These are phyloP conservation scores for Lagerstroemia speciosa DNA, from an alignment of 345 rosid genomes.

Conservation along the genomic window DNA sequence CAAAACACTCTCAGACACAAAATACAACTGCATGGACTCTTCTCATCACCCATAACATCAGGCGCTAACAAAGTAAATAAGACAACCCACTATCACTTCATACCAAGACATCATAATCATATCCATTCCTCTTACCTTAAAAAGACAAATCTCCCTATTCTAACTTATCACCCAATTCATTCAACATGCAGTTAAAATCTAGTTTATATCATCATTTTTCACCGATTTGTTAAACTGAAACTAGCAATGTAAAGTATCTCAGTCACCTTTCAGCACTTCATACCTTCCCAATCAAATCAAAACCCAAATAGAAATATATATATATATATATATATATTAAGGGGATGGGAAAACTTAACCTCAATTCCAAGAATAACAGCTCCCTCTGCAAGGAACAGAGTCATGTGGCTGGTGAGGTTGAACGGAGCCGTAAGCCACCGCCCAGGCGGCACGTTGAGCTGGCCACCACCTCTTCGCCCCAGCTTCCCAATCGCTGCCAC, in stretches of 20 bases:
- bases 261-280: not conserved
- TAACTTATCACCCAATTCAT: not conserved
- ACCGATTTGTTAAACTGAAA: not conserved
- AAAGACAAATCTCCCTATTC: not conserved
- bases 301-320: too few species aligned
- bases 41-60: not conserved
- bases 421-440: slow-evolving; percentile 94
- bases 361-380: slow-evolving; percentile 73
- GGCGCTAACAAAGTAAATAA: not conserved
- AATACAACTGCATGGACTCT: not conserved
- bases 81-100: not conserved
- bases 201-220: not conserved
- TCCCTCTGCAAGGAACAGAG: slow-evolving; percentile 79
- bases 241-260: not conserved
- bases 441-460: slow-evolving; percentile 93
- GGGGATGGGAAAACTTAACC: slow-evolving; percentile 43
- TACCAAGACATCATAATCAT: not conserved
- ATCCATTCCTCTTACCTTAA: not conserved
- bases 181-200: not conserved
- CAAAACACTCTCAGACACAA: not conserved
- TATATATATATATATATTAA: too few species aligned
- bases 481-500: slow-evolving; percentile 65
- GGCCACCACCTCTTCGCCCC: slow-evolving; percentile 65
- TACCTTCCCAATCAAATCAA: not conserved
- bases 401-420: slow-evolving; percentile 88